Conservation (phyloP, 2,329 filamentous ascomycete species). For the Hypoxylon sp. region DNA sequence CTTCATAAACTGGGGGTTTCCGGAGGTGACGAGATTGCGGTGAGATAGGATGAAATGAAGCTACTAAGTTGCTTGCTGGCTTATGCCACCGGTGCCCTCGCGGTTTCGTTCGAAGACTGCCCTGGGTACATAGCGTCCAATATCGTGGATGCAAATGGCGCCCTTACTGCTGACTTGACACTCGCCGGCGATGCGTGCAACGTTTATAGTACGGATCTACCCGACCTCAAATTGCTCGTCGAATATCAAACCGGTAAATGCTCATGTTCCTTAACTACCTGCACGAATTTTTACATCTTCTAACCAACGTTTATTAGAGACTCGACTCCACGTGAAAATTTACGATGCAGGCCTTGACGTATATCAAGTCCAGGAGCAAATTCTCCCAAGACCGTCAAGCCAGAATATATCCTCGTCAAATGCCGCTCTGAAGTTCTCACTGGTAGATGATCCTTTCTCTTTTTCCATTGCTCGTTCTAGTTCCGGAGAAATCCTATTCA, state of each 20-base stretch:
- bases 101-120: conserved; percentile 34
- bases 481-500: conserved; percentile 65
- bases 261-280: too few relatives aligned
- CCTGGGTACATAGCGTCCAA: conserved; percentile 41
- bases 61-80: conserved; percentile 12
- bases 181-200: conserved; percentile 37
- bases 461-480: conserved; percentile 64
- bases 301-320: conserved; percentile 24
- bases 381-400: conserved; percentile 34
- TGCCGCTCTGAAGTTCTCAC: conserved; percentile 55
- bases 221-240: conserved; percentile 38
- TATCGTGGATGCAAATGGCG: conserved; percentile 30
- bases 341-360: conserved; percentile 38
- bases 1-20: too few relatives aligned
- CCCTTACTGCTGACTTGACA: conserved; percentile 37
- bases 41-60: conserved; percentile 20
- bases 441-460: conserved; percentile 65
- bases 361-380: conserved; percentile 39
- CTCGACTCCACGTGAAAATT: conserved; percentile 38
- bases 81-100: conserved; percentile 11
- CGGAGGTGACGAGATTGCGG: not conserved
- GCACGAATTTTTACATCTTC: too few relatives aligned
- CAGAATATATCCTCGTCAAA: conserved; percentile 32
- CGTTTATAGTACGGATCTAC: conserved; percentile 37
- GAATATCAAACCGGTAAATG: conserved; percentile 40